Evolutionary conservation across 2,329 filamentous ascomycete species (phyloP).

Genomic region (Aspergillus fumigatiaffinis): DNA sequence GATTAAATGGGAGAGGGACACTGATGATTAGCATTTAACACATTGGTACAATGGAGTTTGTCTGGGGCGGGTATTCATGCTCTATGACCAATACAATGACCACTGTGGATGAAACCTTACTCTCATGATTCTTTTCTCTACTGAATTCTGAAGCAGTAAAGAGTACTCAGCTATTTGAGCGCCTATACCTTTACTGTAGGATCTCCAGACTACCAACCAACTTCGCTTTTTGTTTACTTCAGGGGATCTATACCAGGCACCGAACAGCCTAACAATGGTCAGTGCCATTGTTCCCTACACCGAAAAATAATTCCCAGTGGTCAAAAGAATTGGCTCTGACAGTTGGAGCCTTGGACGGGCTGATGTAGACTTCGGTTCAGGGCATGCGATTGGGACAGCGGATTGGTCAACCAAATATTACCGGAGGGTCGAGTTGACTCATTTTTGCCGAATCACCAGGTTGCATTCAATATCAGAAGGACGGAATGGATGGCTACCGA

Average conservation of each 20-base stretch:
- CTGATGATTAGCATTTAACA: not conserved
- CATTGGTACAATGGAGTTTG: not conserved
- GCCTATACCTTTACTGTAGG: too few species aligned
- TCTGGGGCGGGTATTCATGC: not conserved
- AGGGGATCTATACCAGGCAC: not conserved
- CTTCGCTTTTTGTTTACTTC: not conserved
- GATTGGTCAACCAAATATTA: slow-evolving; percentile 20
- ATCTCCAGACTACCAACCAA: too few species aligned
- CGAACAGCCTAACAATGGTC: not conserved
- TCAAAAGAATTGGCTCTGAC: slow-evolving; percentile 22
- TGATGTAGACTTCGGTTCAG: slow-evolving; percentile 27
- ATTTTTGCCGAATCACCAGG: slow-evolving; percentile 14
- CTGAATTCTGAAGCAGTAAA: not conserved
- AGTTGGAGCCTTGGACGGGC: slow-evolving; percentile 24
- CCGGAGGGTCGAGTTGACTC: slow-evolving; percentile 7
- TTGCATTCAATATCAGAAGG: slow-evolving; percentile 5
- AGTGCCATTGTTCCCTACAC: slow-evolving; percentile 12
- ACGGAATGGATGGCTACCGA: not conserved
- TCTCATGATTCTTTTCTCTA: not conserved
- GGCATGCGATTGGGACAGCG: slow-evolving; percentile 12
- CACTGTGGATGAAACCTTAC: not conserved
- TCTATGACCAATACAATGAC: not conserved
- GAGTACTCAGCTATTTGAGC: not conserved
- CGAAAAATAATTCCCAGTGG: slow-evolving; percentile 20
- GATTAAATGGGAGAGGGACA: not conserved